phyloP scores from a whole-genome alignment of 75 land plant species.

The Gnetum montanum region DNA sequence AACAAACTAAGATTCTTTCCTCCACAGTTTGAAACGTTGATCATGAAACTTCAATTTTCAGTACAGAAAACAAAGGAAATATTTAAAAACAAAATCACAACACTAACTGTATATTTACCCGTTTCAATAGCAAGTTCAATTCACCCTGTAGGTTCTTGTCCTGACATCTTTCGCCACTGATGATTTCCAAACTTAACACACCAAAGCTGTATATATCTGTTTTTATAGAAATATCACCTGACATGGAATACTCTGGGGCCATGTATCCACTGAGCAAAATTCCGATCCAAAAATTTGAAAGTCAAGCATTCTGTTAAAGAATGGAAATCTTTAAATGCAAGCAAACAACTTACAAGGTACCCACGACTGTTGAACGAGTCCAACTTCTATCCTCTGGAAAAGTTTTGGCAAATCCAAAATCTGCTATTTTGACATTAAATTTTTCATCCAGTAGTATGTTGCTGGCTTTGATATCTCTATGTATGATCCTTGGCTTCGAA shows the following conservation, averaged over 20 bases:
- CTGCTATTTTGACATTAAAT: slow-evolving; percentile 36
- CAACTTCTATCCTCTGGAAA: slow-evolving; percentile 22
- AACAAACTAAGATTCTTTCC: too few relatives aligned
- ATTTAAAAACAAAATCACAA: neutral
- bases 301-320: neutral
- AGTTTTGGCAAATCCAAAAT: slow-evolving; percentile 43
- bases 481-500: slow-evolving; percentile 19
- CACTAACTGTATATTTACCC: slow-evolving; percentile 9
- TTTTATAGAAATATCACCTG: slow-evolving; percentile 39
- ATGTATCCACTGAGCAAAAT: slow-evolving; percentile 29
- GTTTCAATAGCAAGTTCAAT: slow-evolving; percentile 20
- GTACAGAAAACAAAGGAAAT: neutral
- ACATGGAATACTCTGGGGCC: slow-evolving; percentile 46
- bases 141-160: slow-evolving; percentile 7
- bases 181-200: slow-evolving; percentile 31
- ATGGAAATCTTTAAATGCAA: neutral
- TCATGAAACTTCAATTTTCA: too few relatives aligned
- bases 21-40: neutral
- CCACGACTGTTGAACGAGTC: slow-evolving; percentile 26
- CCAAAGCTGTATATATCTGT: slow-evolving; percentile 44
- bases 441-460: slow-evolving; percentile 26
- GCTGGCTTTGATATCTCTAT: slow-evolving; percentile 36
- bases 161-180: slow-evolving; percentile 27
- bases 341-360: slow-evolving; percentile 14
- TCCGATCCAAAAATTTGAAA: too few relatives aligned